Base-by-base conservation (phyloP, 2,329 filamentous ascomycete species). In the Tothia fuscella region DNA sequence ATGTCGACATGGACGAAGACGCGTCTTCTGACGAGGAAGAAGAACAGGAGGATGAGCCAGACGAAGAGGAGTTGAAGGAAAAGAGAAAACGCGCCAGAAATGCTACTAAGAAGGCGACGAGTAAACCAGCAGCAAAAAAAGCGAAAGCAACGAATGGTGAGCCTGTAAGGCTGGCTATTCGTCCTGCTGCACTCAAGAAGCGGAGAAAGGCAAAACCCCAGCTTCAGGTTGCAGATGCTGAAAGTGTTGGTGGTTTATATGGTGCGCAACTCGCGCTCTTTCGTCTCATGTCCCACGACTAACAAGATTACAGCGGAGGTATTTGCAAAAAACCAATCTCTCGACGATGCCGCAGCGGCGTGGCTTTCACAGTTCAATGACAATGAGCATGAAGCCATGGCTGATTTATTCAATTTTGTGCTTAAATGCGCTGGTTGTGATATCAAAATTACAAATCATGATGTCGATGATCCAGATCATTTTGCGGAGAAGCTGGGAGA, bases 391-490 rank as follows among this genome's bases (percentile, higher is more conserved):
- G 57, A 58, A 28, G 74, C 72, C 5, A 59, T 80, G 50, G 64
- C 68, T 35, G 72, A 78, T 44, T 54, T 80, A 40, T 62, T 80
- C 55, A 80, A 78, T 52, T 72, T 80, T 42, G 66, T 78, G 17
- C 60, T 80, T 14, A 68, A 69, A 50, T 73, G 83, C 47, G 78
- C 88, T 14, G 91, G 91, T 22, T 93, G 88, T 57, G 76, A 85
- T 42, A 70, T 84, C 41, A 74, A 82, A 50, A 76, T 98, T 42
- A 82, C 80, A 7, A 73, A 76, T 29, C 79, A 91, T 56, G 87
- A 96, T 57, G 84, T 95, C 48, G 78, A 80, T 49, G 89, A 98
- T 56, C 78, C 86, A 6, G 91, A 98, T 57, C 87, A 91, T 54
- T 84, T 81, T 36, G 76, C 83, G 14, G 79, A 78, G 54, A 79